Base-by-base conservation (phyloP, 2,329 filamentous ascomycete species). In the Cercospora sesami region DNA sequence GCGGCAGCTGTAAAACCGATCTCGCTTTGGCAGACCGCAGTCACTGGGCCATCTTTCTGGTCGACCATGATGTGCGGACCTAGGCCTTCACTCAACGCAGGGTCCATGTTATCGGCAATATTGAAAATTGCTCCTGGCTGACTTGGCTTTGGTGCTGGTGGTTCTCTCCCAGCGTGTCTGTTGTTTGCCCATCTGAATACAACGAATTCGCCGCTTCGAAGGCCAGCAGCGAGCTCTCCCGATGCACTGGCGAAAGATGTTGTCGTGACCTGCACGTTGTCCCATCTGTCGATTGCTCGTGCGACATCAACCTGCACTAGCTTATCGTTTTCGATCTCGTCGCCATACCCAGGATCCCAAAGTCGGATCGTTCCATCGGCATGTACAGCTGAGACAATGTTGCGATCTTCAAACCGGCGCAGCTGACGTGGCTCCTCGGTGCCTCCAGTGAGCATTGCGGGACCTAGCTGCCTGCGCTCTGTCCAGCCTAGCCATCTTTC, bases 161-260 rank as follows among this genome's bases (percentile, higher is more conserved):
- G 82, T 53, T 92, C 89, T 68, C 86, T 85, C 12, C 92, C 93
- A 70, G 86, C 88, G 68, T 87, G 87, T 66, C 87, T 86, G 78
- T 98, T 98, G 30, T 83, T 83, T n/a, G 90, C 92, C 93, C 94
- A 98, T 72, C 91, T 86, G 77, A 94, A 98, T 14, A 98, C 82
- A 1, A 93, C 86, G 0, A 96, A 84, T 78, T 99, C 95, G n/a
- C 95, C 95, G 39, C 87, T 89, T 67, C 85, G 85, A 4, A 94
- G 89, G 5, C 95, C 95, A 26, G 91, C 91, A 4, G 89, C 93
- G 45, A 98, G 85, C 79, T 99, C 95, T 61, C 91, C 92, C 5
- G 92, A 94, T 36, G 84, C 85, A n/a, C 90, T 86, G 2, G 91
- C 89, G 82, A 98, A 88, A 60, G 90, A 93, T 81, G 94, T 90